Conservation (phyloP, 2,329 filamentous ascomycete species). For the Fusarium sacchari region DNA sequence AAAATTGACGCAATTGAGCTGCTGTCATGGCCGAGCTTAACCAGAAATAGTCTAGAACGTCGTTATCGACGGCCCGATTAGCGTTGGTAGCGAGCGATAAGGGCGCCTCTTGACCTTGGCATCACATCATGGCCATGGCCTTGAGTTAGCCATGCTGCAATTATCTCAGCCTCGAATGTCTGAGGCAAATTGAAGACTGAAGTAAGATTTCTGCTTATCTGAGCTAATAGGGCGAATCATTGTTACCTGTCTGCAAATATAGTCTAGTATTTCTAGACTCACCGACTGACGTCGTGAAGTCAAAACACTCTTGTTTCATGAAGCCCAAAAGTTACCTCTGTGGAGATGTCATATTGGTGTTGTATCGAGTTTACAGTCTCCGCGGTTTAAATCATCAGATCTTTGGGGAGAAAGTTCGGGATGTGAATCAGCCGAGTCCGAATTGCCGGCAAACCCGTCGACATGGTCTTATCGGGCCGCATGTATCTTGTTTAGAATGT, state of each 20-base stretch:
- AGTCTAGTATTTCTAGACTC: not conserved
- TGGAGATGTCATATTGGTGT: rapidly evolving
- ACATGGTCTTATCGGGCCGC: constrained; percentile 1
- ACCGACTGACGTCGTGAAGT: too few species aligned
- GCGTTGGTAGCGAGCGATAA: constrained; percentile 4
- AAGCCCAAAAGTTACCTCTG: too few species aligned
- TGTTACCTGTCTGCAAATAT: not conserved
- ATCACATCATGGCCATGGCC: constrained; percentile 12
- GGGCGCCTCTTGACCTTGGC: not conserved
- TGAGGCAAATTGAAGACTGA: rapidly evolving
- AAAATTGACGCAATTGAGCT: constrained; percentile 33
- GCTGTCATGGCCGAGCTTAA: not conserved
- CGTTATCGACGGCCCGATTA: constrained; percentile 14
- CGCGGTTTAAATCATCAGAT: not conserved
- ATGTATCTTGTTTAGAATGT: not conserved
- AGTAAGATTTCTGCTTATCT: rapidly evolving
- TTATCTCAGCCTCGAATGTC: not conserved
- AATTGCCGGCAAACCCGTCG: not conserved
- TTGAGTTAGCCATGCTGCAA: not conserved
- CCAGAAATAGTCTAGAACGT: constrained; percentile 1
- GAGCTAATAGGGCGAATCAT: rapidly evolving
- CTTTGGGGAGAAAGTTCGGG: not conserved
- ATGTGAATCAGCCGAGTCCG: not conserved
- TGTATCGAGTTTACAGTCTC: rapidly evolving
- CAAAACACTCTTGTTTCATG: not conserved